Conservation (phyloP, 768 basidiomycete species). For the Leccinum incarnatum region DNA sequence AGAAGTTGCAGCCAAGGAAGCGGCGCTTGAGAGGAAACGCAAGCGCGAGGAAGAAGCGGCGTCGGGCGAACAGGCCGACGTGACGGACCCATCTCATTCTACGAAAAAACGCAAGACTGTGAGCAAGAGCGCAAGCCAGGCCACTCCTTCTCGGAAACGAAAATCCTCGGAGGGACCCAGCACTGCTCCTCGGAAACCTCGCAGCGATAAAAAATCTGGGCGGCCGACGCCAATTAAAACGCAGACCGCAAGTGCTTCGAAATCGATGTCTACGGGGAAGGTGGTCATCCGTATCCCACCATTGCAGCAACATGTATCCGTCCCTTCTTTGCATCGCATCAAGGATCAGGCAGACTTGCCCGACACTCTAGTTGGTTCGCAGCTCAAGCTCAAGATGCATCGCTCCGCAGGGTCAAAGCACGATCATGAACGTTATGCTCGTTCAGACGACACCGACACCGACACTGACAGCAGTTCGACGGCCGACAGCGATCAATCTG, state of each 20-base stretch:
- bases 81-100: conserved; percentile 14
- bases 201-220: conserved; percentile 15
- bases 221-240: conserved; percentile 18
- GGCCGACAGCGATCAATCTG: conserved; percentile 27
- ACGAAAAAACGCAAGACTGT: conserved; percentile 27
- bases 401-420: conserved; percentile 17
- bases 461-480: conserved; percentile 14
- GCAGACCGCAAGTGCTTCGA: conserved; percentile 16
- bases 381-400: conserved; percentile 20
- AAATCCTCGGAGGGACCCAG: conserved; percentile 24
- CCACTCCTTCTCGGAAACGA: conserved; percentile 18
- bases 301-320: conserved; percentile 10
- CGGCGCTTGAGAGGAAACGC: conserved; percentile 52
- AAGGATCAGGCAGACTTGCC: conserved; percentile 17
- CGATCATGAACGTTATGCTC: conserved; percentile 19
- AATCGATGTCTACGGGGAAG: conserved; percentile 23
- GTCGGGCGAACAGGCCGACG: conserved; percentile 13
- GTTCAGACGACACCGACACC: conserved; percentile 26
- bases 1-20: conserved; percentile 53
- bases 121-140: conserved; percentile 11
- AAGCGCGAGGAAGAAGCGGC: conserved; percentile 50
- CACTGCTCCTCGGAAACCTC: conserved; percentile 33
- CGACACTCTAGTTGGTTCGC: conserved; percentile 22
- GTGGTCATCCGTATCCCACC: conserved; percentile 27
- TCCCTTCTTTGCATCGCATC: conserved; percentile 12